phyloP scores from a whole-genome alignment of 140 eudicot genomes.

The Oenanthe javanica region DNA sequence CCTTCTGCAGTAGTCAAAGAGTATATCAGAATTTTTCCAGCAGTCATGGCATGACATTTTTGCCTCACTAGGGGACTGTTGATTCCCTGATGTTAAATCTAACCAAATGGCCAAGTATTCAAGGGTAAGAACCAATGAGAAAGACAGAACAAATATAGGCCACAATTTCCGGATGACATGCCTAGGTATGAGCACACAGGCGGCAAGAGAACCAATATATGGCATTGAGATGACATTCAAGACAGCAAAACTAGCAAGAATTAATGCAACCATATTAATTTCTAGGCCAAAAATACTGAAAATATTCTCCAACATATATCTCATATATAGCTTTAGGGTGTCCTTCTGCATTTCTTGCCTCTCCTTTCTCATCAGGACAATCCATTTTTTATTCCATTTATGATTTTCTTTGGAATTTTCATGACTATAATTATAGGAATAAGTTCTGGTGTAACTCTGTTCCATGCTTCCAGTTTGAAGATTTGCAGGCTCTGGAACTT shows the following conservation, averaged over 20 bases:
- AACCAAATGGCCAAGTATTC: constrained; percentile 60
- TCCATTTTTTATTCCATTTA: constrained; percentile 52
- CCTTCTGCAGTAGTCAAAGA: constrained; percentile 38
- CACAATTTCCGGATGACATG: constrained; percentile 46
- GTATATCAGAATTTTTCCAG: constrained; percentile 34
- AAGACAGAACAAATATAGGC: constrained; percentile 54
- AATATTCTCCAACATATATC: constrained; percentile 57
- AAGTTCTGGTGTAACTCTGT: constrained; percentile 20
- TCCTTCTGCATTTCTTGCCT: constrained; percentile 59
- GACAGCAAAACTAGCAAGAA: constrained; percentile 50
- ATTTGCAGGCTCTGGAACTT: constrained; percentile 7
- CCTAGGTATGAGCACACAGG: constrained; percentile 50
- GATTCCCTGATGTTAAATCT: constrained; percentile 20
- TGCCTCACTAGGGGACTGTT: constrained; percentile 20
- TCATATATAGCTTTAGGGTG: constrained; percentile 47
- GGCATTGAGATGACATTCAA: constrained; percentile 43
- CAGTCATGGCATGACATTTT: constrained; percentile 50
- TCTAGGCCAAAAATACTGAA: constrained; percentile 66
- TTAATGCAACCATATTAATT: constrained; percentile 56
- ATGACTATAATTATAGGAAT: constrained; percentile 25
- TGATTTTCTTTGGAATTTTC: constrained; percentile 44
- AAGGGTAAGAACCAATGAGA: constrained; percentile 39
- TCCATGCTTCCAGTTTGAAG: constrained; percentile 17
- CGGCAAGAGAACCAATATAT: constrained; percentile 59
- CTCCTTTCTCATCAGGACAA: constrained; percentile 44